phyloP scores from a whole-genome alignment of 2,329 filamentous ascomycete species.

The Xylaria sp. region DNA sequence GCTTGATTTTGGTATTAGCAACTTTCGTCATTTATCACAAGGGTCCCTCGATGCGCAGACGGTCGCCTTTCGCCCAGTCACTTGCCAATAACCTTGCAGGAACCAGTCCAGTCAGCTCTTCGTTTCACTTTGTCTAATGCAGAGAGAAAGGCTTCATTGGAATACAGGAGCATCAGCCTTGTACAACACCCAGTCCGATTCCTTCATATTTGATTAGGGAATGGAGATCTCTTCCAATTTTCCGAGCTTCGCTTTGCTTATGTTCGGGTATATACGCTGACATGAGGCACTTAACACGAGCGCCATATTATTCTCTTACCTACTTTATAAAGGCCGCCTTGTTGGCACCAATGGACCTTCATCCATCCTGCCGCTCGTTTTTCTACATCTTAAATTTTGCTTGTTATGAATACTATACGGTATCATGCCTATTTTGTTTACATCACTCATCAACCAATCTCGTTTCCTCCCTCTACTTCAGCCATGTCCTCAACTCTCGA shows the following conservation, averaged over 20 bases:
- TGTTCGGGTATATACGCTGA: background rate
- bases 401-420: constrained; percentile 4
- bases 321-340: background rate
- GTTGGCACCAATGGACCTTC: background rate
- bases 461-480: constrained; percentile 20
- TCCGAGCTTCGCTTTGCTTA: background rate
- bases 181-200: background rate
- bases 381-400: background rate
- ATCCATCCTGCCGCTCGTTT: background rate
- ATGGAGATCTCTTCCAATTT: background rate
- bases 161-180: background rate
- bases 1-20: constrained; percentile 62
- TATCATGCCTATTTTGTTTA: constrained; percentile 15
- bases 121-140: background rate
- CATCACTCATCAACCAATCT: background rate
- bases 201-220: background rate
- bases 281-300: constrained; percentile 2
- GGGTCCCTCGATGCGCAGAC: constrained; percentile 62
- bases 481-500: constrained; percentile 26
- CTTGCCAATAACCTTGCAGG: constrained; percentile 15
- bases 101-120: background rate
- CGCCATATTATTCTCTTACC: background rate
- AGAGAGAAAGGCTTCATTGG: background rate
- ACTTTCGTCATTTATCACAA: constrained; percentile 68
- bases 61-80: constrained; percentile 65